Evolutionary conservation across 345 rosid species (phyloP).

Genomic region (Geranium rotundifolium): DNA sequence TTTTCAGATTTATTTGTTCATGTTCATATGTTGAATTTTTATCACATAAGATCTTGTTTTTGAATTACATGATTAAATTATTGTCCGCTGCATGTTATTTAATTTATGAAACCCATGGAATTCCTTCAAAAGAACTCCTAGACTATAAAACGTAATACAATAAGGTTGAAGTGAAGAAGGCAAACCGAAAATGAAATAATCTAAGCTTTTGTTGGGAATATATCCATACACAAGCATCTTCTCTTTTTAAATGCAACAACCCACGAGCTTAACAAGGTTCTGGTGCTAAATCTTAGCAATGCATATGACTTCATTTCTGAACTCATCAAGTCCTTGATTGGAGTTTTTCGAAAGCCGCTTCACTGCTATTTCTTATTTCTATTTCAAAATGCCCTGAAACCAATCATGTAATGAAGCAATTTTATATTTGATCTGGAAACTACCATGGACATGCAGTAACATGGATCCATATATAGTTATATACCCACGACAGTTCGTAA

Average conservation of each 20-base stretch:
- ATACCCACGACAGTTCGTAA: slow-evolving; percentile 15
- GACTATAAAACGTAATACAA: too few relatives aligned
- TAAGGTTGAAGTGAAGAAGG: too few relatives aligned
- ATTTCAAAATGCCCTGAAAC: not conserved
- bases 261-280: not conserved
- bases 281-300: not conserved
- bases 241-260: not conserved
- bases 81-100: too few relatives aligned
- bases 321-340: not conserved
- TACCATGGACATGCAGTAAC: not conserved
- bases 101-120: too few relatives aligned
- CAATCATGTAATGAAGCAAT: not conserved
- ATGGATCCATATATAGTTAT: slow-evolving; percentile 17
- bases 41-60: too few relatives aligned
- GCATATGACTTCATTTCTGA: not conserved
- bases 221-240: not conserved
- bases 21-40: too few relatives aligned
- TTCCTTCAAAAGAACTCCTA: too few relatives aligned
- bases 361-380: not conserved
- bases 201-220: not conserved
- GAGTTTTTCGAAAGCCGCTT: not conserved
- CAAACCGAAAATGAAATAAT: too few relatives aligned
- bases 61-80: too few relatives aligned
- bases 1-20: too few relatives aligned
- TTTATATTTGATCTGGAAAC: not conserved